Evolutionary conservation across 116 monocot species (phyloP), one percentile per base, ranked within the genome.

Genomic region (Trichopus zeylanicus): DNA sequence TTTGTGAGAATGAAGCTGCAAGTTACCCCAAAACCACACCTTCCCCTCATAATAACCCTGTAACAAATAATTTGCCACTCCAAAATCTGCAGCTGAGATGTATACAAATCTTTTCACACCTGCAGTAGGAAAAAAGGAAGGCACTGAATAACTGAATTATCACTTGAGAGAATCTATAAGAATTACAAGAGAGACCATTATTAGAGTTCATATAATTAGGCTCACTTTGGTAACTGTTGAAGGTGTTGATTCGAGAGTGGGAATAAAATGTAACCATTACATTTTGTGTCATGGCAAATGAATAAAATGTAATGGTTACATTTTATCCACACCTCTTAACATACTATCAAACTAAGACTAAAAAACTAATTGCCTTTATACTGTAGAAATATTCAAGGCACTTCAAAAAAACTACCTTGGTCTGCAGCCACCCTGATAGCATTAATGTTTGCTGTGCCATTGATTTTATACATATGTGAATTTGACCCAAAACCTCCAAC

Each of bases 401-500:
- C 42, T 49, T 22, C 49, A 49, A 1, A 24, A 24, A 19, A 49
- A 49, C 19, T 20, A 91, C 97, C 97, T 88, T 75, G 56, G 29
- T 98, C 87, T 38, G 91, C 73, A 54, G 97, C 91, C 61, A 67
- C 81, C 63, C 82, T 91, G 57, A 98, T 87, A 56, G 97, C 91
- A 78, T 87, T 98, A 23, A 98, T 85, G 56, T 98, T 98, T 73
- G 97, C 87, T 67, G 87, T 85, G 25, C 97, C 97, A 82, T 91
- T 88, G 63, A 98, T 88, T 54, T 91, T 91, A 65, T 80, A 91
- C 98, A 98, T 98, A 12, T 91, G 73, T 61, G 87, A 85, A 71
- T 91, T 88, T 39, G 91, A 85, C 7, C 98, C 98, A 82, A 98
- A 98, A 20, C 91, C 97, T 59, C 97, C 97, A 75, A 98, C 97